phyloP scores from a whole-genome alignment of 2,329 filamentous ascomycete genomes.

The Ophiocordyceps camponoti-saundersi region DNA sequence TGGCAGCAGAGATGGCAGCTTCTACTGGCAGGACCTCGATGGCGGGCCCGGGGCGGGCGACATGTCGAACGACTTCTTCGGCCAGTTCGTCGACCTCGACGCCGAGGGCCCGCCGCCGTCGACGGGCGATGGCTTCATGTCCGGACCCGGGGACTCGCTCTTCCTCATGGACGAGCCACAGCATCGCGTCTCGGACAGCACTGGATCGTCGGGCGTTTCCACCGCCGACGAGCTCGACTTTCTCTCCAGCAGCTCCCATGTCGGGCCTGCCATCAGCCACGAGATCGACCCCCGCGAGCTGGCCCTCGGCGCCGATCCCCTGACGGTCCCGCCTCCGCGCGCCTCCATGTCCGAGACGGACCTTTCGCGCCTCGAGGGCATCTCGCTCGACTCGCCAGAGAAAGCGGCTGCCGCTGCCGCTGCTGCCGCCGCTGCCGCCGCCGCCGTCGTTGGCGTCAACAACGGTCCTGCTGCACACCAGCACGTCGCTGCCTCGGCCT shows the following conservation, averaged over 20 bases:
- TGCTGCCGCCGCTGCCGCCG: too few relatives aligned
- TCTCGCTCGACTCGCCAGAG: slow-evolving; percentile 24
- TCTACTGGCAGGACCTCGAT: slow-evolving; percentile 18
- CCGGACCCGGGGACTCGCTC: slow-evolving; percentile 10
- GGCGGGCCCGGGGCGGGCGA: slow-evolving; percentile 11
- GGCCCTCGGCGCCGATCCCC: slow-evolving; percentile 5
- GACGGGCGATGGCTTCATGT: slow-evolving; percentile 7
- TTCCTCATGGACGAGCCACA: slow-evolving; percentile 8
- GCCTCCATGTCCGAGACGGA: slow-evolving; percentile 30
- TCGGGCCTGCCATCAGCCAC: slow-evolving; percentile 10
- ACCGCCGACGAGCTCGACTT: slow-evolving; percentile 20
- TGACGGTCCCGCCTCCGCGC: slow-evolving; percentile 2
- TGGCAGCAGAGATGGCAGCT: slow-evolving; percentile 15
- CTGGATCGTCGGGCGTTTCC: slow-evolving; percentile 17
- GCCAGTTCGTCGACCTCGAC: slow-evolving; percentile 20
- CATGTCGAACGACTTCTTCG: slow-evolving; percentile 16
- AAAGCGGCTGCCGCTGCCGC: slow-evolving; percentile 2
- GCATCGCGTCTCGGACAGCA: slow-evolving; percentile 10
- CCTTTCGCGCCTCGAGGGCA: slow-evolving; percentile 27
- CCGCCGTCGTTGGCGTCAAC: background rate
- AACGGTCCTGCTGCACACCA: background rate
- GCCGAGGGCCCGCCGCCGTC: slow-evolving; percentile 6
- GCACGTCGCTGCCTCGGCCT: background rate
- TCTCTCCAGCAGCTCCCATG: slow-evolving; percentile 16
- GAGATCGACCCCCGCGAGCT: slow-evolving; percentile 14